Evolutionary conservation across 805 yeast genomes (phyloP).

Genomic region (Diddensiella transvaalensis): DNA sequence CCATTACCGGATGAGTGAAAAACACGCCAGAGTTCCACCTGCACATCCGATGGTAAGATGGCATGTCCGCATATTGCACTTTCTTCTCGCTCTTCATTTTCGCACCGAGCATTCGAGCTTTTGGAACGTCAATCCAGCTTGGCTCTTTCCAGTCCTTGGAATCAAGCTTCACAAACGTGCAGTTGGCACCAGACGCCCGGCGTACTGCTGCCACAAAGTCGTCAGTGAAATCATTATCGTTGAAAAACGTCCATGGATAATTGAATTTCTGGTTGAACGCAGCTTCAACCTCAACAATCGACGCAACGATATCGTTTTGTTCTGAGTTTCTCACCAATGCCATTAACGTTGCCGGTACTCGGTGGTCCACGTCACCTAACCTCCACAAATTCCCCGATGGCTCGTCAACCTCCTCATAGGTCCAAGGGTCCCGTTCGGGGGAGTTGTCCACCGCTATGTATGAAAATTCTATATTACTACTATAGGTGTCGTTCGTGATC

Average conservation of each 20-base stretch:
- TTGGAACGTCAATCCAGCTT: slow-evolving; percentile 45
- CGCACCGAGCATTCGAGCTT: slow-evolving; percentile 39
- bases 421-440: slow-evolving; percentile 11
- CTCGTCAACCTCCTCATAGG: slow-evolving; percentile 6
- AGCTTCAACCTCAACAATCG: slow-evolving; percentile 60
- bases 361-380: slow-evolving; percentile 1
- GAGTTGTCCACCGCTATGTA: slow-evolving; percentile 11
- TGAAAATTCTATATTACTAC: neutral
- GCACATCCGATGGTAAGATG: slow-evolving; percentile 80
- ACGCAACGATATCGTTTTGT: slow-evolving; percentile 41
- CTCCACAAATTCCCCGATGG: slow-evolving; percentile 13
- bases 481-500: neutral
- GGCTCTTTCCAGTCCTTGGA: slow-evolving; percentile 62
- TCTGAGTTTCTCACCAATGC: slow-evolving; percentile 72
- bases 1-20: slow-evolving; percentile 59
- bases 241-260: slow-evolving; percentile 80
- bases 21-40: slow-evolving; percentile 70
- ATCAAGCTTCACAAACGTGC: slow-evolving; percentile 43
- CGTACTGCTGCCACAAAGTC: slow-evolving; percentile 48
- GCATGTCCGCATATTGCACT: slow-evolving; percentile 58
- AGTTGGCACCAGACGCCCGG: slow-evolving; percentile 40
- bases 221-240: slow-evolving; percentile 64
- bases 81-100: slow-evolving; percentile 42
- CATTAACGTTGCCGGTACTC: slow-evolving; percentile 72
- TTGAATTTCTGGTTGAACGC: slow-evolving; percentile 66